Evolutionary conservation across 257 asterid species (phyloP).

Genomic region (Rehmannia glutinosa): DNA sequence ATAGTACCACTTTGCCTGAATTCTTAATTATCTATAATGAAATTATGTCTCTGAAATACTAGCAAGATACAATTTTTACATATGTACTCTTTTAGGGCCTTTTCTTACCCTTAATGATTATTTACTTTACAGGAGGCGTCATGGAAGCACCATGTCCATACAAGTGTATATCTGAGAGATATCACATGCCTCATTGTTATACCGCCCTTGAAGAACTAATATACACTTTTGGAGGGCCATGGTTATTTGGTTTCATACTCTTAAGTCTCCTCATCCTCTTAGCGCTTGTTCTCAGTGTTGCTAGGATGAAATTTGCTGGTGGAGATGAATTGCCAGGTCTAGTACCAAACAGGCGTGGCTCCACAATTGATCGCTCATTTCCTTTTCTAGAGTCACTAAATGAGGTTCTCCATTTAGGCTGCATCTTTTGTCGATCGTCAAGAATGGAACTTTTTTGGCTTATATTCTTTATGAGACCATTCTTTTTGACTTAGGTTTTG

Average conservation of each 20-base stretch:
- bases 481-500: slow-evolving; percentile 50
- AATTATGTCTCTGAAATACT: not conserved
- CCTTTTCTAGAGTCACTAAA: slow-evolving; percentile 86
- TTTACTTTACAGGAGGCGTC: slow-evolving; percentile 63
- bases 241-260: slow-evolving; percentile 76
- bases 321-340: slow-evolving; percentile 73
- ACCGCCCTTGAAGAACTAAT: slow-evolving; percentile 86
- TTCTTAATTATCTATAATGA: not conserved
- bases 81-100: not conserved
- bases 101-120: slow-evolving; percentile 10
- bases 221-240: slow-evolving; percentile 90
- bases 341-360: slow-evolving; percentile 58
- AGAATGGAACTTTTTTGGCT: slow-evolving; percentile 6
- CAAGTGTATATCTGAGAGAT: slow-evolving; percentile 83
- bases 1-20: not conserved
- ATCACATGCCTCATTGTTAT: slow-evolving; percentile 80
- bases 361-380: slow-evolving; percentile 80
- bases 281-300: slow-evolving; percentile 86
- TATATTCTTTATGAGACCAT: slow-evolving; percentile 5
- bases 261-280: slow-evolving; percentile 64
- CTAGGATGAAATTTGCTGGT: slow-evolving; percentile 75
- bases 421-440: slow-evolving; percentile 10
- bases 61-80: not conserved
- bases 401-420: slow-evolving; percentile 50
- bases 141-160: slow-evolving; percentile 74